Evolutionary conservation across 495 filamentous ascomycete genomes (phyloP).

Genomic region (Emericellopsis terricola): DNA sequence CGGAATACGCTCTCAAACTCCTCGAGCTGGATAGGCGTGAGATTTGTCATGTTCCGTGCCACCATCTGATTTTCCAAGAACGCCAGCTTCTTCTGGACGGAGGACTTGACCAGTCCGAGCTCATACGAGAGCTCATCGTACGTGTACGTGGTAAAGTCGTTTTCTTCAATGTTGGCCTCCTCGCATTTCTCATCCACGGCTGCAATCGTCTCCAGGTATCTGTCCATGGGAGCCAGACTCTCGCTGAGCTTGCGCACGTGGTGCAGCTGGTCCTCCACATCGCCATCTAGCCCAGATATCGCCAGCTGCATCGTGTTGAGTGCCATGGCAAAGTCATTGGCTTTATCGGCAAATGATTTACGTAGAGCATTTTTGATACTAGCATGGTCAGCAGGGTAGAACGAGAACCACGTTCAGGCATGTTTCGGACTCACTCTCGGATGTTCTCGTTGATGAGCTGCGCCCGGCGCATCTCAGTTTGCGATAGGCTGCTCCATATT

Average conservation of each 20-base stretch:
- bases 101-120: slow-evolving; percentile 71
- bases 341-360: slow-evolving; percentile 82
- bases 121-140: slow-evolving; percentile 94
- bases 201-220: slow-evolving; percentile 69
- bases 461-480: slow-evolving; percentile 68
- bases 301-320: slow-evolving; percentile 84
- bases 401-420: too few species aligned
- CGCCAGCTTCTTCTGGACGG: slow-evolving; percentile 82
- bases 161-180: slow-evolving; percentile 97
- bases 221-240: slow-evolving; percentile 71
- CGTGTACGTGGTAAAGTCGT: slow-evolving; percentile 95
- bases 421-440: slow-evolving; percentile 43
- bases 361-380: slow-evolving; percentile 91
- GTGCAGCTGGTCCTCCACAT: slow-evolving; percentile 79
- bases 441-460: slow-evolving; percentile 96
- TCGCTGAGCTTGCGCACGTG: slow-evolving; percentile 67
- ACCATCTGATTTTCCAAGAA: slow-evolving; percentile 96
- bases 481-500: slow-evolving; percentile 63
- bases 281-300: slow-evolving; percentile 86
- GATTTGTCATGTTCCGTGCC: slow-evolving; percentile 93
- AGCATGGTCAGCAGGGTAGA: too few species aligned
- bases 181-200: slow-evolving; percentile 72
- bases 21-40: slow-evolving; percentile 93
- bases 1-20: slow-evolving; percentile 96
- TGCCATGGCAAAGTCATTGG: slow-evolving; percentile 89